A percentile compares a stretch with the other conserved stretches of the same genome.
Conservation (phyloP, 306 rosid genomes). For the Vigna nakashimae region DNA sequence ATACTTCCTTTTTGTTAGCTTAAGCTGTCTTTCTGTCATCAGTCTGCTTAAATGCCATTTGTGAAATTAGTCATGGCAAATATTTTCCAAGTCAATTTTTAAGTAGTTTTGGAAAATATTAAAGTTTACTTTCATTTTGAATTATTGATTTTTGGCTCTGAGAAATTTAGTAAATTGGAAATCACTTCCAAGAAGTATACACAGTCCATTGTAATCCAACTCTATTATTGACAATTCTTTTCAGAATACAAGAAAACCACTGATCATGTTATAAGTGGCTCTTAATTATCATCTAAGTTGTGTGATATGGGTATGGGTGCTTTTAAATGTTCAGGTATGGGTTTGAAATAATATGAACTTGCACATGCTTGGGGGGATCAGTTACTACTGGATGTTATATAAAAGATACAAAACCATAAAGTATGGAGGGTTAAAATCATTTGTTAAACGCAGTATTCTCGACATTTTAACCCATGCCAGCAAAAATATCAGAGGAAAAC, state of each 20-base stretch:
- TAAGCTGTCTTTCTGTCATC: neutral
- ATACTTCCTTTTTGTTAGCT: neutral
- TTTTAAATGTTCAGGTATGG: neutral
- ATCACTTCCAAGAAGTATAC: neutral
- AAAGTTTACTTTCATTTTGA: conserved; percentile 1
- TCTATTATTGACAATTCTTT: neutral
- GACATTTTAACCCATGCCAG: neutral
- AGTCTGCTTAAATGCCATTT: neutral
- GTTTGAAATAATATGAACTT: neutral
- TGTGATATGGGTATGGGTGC: neutral
- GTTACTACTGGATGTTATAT: neutral
- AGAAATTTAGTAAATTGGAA: conserved; percentile 15
- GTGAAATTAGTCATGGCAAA: neutral
- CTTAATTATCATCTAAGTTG: neutral
- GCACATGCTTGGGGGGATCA: neutral
- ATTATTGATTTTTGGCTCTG: neutral
- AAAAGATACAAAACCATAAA: neutral
- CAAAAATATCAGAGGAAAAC: neutral
- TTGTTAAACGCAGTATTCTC: neutral
- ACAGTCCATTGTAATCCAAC: neutral
- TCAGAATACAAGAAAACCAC: neutral
- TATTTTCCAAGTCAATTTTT: neutral
- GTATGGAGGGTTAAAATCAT: neutral
- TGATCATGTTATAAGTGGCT: neutral
- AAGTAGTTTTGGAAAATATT: neutral